These are phyloP conservation scores for Geranomyces michiganensis DNA, from an alignment of 192 early-diverging fungal species.

Conservation along the genomic window DNA sequence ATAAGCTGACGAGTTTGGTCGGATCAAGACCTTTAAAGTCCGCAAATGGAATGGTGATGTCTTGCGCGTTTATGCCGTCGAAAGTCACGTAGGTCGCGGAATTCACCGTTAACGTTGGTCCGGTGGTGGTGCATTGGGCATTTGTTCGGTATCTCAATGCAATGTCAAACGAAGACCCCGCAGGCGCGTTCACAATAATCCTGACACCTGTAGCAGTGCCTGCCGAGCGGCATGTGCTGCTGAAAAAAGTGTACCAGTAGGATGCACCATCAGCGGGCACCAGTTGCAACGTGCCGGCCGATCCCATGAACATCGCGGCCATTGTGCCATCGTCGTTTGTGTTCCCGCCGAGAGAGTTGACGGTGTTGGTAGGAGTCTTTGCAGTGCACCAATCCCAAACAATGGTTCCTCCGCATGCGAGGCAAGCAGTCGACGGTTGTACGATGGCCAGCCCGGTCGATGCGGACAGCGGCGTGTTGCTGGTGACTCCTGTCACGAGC, in stretches of 20 bases:
- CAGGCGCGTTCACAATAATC: background rate
- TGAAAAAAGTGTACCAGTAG: slow-evolving; percentile 12
- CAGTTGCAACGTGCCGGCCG: background rate
- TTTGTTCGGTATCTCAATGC: background rate
- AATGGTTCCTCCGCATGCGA: background rate
- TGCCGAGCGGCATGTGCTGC: background rate
- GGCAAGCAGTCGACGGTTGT: background rate
- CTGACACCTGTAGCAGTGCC: background rate
- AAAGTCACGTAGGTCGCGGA: background rate
- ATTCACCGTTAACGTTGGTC: background rate
- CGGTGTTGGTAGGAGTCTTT: background rate
- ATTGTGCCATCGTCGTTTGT: background rate
- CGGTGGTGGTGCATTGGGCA: background rate
- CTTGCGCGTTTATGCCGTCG: background rate
- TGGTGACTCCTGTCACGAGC: background rate
- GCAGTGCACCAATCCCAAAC: background rate
- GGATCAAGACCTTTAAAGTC: background rate
- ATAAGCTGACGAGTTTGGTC: background rate
- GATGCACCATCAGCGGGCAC: background rate
- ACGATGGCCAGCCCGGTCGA: background rate
- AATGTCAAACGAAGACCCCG: slow-evolving; percentile 1
- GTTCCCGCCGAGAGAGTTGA: background rate
- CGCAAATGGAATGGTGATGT: background rate
- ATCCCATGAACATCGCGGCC: background rate
- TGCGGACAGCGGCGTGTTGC: background rate